Base-by-base conservation (phyloP, 1,139 yeast genomes). In the Suhomyces taliae region DNA sequence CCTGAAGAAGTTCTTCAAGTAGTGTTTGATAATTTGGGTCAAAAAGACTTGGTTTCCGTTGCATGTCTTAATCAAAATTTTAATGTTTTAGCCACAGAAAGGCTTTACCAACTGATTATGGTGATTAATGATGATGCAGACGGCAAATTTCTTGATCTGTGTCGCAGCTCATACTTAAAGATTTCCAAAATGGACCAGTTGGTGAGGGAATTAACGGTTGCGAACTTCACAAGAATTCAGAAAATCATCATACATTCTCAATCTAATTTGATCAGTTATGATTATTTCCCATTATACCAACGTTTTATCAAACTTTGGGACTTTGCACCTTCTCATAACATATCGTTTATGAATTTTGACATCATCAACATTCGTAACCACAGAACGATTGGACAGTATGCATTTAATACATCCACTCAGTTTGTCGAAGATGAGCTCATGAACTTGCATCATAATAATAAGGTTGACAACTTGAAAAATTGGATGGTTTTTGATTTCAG, bases 401-500 rank as follows among this genome's bases (percentile, higher is more conserved):
- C 59, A 3, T 43, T 47, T 32, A 46, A 52, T 27, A 46, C 45
- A 8, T 50, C 58, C 6, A 44, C 57, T 12, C 55, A 51, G 12
- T 60, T 54, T 45, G 46, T 53, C 6, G 64, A 59, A 41, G 57
- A 59, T 32, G 59, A 59, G 27, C 45, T 49, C 7, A 43, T 46
- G 26, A 47, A 46, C 29, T 42, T 44, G 36, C 46, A 44, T 5
- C 46, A 46, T n/a, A 49, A 53, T 27, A 46, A 42, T 19, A 59
- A 58, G 41, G 52, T 61, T 12, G 55, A 50, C 38, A 58, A 59
- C 40, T 54, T 64, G 41, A 51, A 44, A 26, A 63, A 62, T 51
- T 62, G 69, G 67, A 53, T 57, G 32, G 53, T 62, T 3, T 55
- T 59, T 36, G 60, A 59, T 43, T 51, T 57, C 33, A 44, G 53